Evolutionary conservation across 73 alveolate genomes (phyloP).

Genomic region (Paramecium octaurelia): DNA sequence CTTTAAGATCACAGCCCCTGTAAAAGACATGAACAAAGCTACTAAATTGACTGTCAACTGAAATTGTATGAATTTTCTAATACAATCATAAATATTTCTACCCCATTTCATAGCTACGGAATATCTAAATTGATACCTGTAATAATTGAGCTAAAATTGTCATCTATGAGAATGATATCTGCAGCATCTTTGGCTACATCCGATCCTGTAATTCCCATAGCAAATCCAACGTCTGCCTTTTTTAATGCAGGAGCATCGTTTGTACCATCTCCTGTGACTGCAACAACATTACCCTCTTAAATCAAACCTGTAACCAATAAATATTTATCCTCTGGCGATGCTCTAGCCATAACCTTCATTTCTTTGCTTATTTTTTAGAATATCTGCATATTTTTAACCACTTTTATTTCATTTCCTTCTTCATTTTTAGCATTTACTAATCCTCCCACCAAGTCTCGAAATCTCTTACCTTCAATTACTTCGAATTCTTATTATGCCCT

Average conservation of each 20-base stretch:
- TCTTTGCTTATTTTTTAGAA: slow-evolving; percentile 66
- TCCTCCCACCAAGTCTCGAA: slow-evolving; percentile 72
- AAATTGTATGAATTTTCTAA: slow-evolving; percentile 82
- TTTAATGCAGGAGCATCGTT: slow-evolving; percentile 81
- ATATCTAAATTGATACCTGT: not conserved
- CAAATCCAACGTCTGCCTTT: slow-evolving; percentile 87
- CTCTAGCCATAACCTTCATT: slow-evolving; percentile 88
- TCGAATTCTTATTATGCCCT: slow-evolving; percentile 35
- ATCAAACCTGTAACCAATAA: slow-evolving; percentile 87
- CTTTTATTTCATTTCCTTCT: slow-evolving; percentile 62
- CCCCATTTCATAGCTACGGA: slow-evolving; percentile 79
- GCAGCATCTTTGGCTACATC: slow-evolving; percentile 86
- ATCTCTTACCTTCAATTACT: slow-evolving; percentile 69
- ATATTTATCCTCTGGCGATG: slow-evolving; percentile 89
- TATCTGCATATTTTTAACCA: slow-evolving; percentile 74
- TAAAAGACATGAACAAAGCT: slow-evolving; percentile 80
- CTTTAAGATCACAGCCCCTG: slow-evolving; percentile 75
- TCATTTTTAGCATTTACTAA: not conserved
- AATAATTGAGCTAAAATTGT: slow-evolving; percentile 77
- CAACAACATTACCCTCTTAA: slow-evolving; percentile 83
- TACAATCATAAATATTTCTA: slow-evolving; percentile 80
- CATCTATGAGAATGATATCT: slow-evolving; percentile 80
- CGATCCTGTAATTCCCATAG: slow-evolving; percentile 88
- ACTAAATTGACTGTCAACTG: slow-evolving; percentile 81
- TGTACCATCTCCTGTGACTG: slow-evolving; percentile 94